Percentiles rank a stretch among this genome's conserved stretches.
Conservation (phyloP, 2,329 filamentous ascomycete genomes). For the Bipolaris gigantea region DNA sequence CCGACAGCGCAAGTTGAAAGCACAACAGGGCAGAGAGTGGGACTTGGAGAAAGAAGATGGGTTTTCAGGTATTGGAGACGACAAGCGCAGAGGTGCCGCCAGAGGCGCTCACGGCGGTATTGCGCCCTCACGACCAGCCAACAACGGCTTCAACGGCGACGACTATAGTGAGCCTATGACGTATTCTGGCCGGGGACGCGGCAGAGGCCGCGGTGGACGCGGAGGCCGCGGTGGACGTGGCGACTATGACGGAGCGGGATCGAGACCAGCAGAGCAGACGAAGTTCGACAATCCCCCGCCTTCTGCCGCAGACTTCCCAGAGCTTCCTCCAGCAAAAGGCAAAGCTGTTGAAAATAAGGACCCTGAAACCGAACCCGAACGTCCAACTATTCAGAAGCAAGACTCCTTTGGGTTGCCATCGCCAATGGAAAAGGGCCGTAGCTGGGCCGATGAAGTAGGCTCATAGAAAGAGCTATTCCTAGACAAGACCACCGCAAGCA, state of each 20-base stretch:
- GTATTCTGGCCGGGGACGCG: slow-evolving; percentile 29
- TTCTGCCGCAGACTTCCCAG: slow-evolving; percentile 51
- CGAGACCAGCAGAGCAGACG: slow-evolving; percentile 13
- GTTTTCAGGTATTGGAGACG: slow-evolving; percentile 49
- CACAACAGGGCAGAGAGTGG: slow-evolving; percentile 63
- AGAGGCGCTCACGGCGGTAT: slow-evolving; percentile 58
- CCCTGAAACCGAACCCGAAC: slow-evolving; percentile 19
- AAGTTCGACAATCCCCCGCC: slow-evolving; percentile 36
- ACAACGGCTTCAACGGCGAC: slow-evolving; percentile 21
- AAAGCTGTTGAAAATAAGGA: slow-evolving; percentile 28
- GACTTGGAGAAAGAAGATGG: slow-evolving; percentile 64
- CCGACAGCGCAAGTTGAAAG: slow-evolving; percentile 60
- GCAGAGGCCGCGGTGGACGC: slow-evolving; percentile 40
- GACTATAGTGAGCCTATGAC: slow-evolving; percentile 20
- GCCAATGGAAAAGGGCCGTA: slow-evolving; percentile 37
- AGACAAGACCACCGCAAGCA: background rate
- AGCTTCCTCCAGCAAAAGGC: slow-evolving; percentile 40
- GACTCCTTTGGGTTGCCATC: slow-evolving; percentile 39
- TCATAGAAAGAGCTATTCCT: slow-evolving; percentile 20
- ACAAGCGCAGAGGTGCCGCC: slow-evolving; percentile 48
- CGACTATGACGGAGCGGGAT: slow-evolving; percentile 19
- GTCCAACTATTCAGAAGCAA: slow-evolving; percentile 33
- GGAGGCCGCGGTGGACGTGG: slow-evolving; percentile 37
- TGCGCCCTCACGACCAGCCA: slow-evolving; percentile 36
- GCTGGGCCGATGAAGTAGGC: slow-evolving; percentile 52